Conservation (phyloP, 768 basidiomycete species). For the Leccinum rimulosum region DNA sequence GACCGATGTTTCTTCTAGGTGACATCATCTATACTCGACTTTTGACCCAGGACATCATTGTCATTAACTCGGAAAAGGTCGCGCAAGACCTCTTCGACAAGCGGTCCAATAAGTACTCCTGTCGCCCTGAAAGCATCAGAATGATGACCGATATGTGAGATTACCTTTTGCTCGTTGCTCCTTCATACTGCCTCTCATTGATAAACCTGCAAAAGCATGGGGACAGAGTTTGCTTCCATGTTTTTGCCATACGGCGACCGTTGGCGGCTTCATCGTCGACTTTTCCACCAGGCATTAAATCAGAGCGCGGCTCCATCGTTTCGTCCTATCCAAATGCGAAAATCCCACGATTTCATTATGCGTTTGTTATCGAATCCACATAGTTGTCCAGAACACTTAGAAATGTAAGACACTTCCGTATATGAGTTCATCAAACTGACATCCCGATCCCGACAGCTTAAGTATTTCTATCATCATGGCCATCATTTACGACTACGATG, state of each 20-base stretch:
- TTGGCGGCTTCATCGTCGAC: background rate
- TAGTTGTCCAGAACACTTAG: slow-evolving; percentile 21
- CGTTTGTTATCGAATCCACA: background rate
- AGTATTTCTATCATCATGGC: too few relatives aligned
- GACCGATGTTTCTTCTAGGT: too few relatives aligned
- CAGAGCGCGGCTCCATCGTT: slow-evolving; percentile 19
- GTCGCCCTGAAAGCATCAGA: slow-evolving; percentile 17
- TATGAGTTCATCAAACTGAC: background rate
- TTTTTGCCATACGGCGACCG: background rate
- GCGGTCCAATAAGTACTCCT: slow-evolving; percentile 24
- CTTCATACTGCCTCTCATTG: slow-evolving; percentile 5
- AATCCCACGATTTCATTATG: too few relatives aligned
- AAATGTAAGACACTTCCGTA: slow-evolving; percentile 11
- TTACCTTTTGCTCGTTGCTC: background rate
- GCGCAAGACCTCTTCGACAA: slow-evolving; percentile 22
- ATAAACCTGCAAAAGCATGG: slow-evolving; percentile 11
- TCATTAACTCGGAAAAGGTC: slow-evolving; percentile 27
- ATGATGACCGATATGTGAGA: slow-evolving; percentile 21
- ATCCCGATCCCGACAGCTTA: too few relatives aligned
- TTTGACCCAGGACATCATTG: slow-evolving; percentile 8
- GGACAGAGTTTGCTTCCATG: slow-evolving; percentile 9
- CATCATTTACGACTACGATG: too few relatives aligned
- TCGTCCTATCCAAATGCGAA: slow-evolving; percentile 29
- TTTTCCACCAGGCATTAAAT: background rate
- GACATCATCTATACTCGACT: too few relatives aligned